These are phyloP conservation scores for Begonia fuchsioides DNA, from an alignment of 306 rosid species.

Conservation along the genomic window DNA sequence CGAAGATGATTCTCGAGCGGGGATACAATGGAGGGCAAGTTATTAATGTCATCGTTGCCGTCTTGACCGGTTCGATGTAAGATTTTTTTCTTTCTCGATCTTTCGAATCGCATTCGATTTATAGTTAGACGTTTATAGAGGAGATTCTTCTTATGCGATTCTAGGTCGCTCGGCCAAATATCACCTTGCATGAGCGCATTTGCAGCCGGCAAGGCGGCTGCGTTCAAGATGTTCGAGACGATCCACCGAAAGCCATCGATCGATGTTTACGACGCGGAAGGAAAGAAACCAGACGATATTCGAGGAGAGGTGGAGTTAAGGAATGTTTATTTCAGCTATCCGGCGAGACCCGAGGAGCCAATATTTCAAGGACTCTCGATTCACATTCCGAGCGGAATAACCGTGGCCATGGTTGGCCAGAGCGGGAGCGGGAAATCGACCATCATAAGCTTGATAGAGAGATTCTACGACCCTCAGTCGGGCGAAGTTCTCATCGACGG, in stretches of 20 bases:
- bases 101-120: no score
- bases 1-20: constrained; percentile 8
- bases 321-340: constrained; percentile 5
- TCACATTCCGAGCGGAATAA: constrained; percentile 4
- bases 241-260: constrained; percentile 8
- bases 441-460: constrained; percentile 7
- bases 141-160: not conserved
- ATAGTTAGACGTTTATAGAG: no score
- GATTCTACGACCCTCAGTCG: constrained; percentile 10
- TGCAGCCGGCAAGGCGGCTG: constrained; percentile 8
- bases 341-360: constrained; percentile 7
- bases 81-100: no score
- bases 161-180: constrained; percentile 11
- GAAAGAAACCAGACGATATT: constrained; percentile 2
- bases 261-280: constrained; percentile 4
- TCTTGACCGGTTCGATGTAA: constrained; percentile 11
- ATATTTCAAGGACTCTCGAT: constrained; percentile 6
- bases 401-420: constrained; percentile 9
- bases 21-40: constrained; percentile 12
- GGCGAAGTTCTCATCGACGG: constrained; percentile 12
- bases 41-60: constrained; percentile 7
- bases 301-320: constrained; percentile 2
- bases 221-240: constrained; percentile 11
- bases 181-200: constrained; percentile 13
- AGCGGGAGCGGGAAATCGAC: constrained; percentile 12